These are phyloP conservation scores for Leishmania amazonensis DNA, from an alignment of 208 protist species.

Conservation along the genomic window DNA sequence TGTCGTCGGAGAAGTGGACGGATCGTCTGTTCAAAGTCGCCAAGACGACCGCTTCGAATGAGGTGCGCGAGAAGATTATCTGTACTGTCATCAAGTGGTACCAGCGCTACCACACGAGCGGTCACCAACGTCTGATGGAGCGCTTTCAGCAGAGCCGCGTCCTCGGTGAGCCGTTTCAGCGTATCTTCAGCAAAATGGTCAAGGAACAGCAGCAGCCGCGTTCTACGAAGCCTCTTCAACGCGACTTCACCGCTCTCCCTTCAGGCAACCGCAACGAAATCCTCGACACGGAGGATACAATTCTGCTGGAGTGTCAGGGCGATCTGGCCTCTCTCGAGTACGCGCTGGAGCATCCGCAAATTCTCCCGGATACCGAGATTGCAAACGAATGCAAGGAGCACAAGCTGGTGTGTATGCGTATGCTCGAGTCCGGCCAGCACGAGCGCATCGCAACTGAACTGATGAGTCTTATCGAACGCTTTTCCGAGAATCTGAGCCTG, in stretches of 20 bases:
- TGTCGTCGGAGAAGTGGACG: conserved; percentile 89
- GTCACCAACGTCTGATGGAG: conserved; percentile 73
- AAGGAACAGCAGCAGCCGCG: conserved; percentile 35
- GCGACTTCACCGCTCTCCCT: conserved; percentile 39
- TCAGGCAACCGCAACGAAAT: conserved; percentile 59
- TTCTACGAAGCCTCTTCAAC: conserved; percentile 18
- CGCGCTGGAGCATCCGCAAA: conserved; percentile 79
- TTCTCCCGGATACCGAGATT: conserved; percentile 83
- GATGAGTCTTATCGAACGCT: conserved; percentile 85
- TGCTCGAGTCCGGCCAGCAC: conserved; percentile 78
- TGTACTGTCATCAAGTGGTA: conserved; percentile 73
- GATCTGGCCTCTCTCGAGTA: conserved; percentile 91
- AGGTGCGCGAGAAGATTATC: conserved; percentile 80
- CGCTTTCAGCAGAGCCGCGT: conserved; percentile 76
- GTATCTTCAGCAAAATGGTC: conserved; percentile 42
- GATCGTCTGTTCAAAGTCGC: conserved; percentile 87
- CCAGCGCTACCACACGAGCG: conserved; percentile 74
- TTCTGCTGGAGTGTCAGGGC: conserved; percentile 82
- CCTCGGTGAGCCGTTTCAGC: conserved; percentile 65
- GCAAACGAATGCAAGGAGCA: conserved; percentile 79
- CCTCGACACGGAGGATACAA: conserved; percentile 66
- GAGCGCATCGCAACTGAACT: conserved; percentile 71
- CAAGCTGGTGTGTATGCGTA: conserved; percentile 82
- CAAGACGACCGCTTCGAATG: conserved; percentile 53
- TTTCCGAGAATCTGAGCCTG: conserved; percentile 75